Evolutionary conservation across 768 basidiomycete species (phyloP), one percentile per base, ranked within the genome.

Genomic region (Filobasidium floriforme): DNA sequence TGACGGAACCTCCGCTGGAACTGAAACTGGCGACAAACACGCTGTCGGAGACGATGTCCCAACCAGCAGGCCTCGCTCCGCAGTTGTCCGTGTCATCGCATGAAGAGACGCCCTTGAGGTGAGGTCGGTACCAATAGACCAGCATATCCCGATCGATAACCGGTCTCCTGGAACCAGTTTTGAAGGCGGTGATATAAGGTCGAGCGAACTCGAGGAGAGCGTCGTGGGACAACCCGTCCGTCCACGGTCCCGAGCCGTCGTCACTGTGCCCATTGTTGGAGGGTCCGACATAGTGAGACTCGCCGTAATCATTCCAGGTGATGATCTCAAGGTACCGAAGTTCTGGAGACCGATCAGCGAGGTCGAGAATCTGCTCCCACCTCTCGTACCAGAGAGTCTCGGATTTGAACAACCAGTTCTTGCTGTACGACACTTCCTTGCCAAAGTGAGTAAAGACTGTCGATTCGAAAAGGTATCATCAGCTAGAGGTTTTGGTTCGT

Each of bases 141-240:
- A 77, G 60, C 68, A 73, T 72, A 26, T 79, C 77, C 22, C 71
- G 67, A 10, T 72, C 68, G 60, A 76, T 69, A 32, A 73, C 67
- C 0, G 75, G 75, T 26, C 40, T 43, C 9, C 49, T 62, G 1
- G 62, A 26, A 12, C 76, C 78, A 0, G 72, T 63, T 66, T 76
- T 75, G 71, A 75, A 79, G 1, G 78, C 77, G 19, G 69, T 66
- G 64, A 79, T 79, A 73, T 77, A 79, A 7, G 78, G 76, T 26
- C 70, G 60, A 19, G 74, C 72, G 55, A 77, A 72, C 61, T 76
- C 76, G 7, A 77, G 70, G 71, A 76, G 72, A 49, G 75, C 70
- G 6, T 69, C 65, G 68, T 79, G 78, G 41, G 76, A 74, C 59
- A 77, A 68, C 12, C 72, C 77, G 18, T 72, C 66, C 18, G 73